Conservation (phyloP, 345 rosid species). For the Linum lewisii region DNA sequence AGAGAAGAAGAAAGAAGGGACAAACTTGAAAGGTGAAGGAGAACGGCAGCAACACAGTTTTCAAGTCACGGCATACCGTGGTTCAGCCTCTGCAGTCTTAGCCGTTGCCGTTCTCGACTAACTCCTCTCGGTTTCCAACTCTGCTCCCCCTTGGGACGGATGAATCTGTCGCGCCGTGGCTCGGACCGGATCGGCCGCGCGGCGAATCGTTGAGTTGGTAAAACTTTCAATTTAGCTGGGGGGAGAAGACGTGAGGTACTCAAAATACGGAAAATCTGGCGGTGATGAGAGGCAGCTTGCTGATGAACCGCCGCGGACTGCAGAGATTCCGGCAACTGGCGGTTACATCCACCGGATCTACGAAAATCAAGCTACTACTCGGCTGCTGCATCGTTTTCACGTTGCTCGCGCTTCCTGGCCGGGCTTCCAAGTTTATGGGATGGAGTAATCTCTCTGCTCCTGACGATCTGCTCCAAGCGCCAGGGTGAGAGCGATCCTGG, state of each 20-base stretch:
- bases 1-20: no score
- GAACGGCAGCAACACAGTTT: no score
- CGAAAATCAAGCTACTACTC: conserved; percentile 4
- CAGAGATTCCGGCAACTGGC: conserved; percentile 9
- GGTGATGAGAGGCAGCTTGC: conserved; percentile 3
- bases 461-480: background rate
- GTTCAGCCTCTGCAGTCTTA: no score
- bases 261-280: background rate
- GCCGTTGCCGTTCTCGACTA: background rate
- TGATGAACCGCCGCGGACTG: conserved; percentile 4
- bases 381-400: background rate
- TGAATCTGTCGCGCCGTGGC: background rate
- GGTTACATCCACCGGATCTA: background rate
- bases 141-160: background rate
- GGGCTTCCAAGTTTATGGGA: conserved; percentile 5
- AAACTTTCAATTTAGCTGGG: background rate
- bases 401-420: background rate
- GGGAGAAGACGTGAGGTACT: background rate
- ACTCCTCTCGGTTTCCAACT: background rate
- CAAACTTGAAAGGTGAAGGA: no score
- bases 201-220: background rate
- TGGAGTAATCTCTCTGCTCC: conserved; percentile 1
- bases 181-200: conserved; percentile 1
- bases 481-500: background rate
- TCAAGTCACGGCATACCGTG: no score